Evolutionary conservation across 2,329 filamentous ascomycete genomes (phyloP).

Genomic region (Graphilbum ipis-grandicollis): DNA sequence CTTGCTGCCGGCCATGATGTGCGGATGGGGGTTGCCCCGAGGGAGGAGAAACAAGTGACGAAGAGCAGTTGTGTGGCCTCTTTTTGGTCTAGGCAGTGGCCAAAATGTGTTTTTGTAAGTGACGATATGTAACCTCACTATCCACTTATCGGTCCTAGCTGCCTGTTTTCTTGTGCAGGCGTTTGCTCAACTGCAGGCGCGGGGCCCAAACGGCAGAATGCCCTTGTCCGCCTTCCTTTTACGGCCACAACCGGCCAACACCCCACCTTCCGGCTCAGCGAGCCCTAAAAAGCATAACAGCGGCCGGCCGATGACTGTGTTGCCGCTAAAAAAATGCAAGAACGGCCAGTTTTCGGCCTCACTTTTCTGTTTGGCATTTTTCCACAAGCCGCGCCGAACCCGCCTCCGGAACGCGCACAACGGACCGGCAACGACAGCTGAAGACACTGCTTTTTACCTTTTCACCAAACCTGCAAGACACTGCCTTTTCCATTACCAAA

Average conservation of each 20-base stretch:
- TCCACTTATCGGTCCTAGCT: no score
- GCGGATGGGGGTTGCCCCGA: not conserved
- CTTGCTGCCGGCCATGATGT: conserved; percentile 51
- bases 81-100: no score
- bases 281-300: not conserved
- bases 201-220: conserved; percentile 10
- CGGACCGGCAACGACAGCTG: no score
- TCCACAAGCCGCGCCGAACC: no score
- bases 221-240: conserved; percentile 10
- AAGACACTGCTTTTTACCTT: no score
- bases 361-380: no score
- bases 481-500: no score
- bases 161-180: not conserved
- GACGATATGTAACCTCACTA: no score
- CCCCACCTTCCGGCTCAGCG: conserved; percentile 7
- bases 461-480: no score
- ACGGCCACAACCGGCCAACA: conserved; percentile 1
- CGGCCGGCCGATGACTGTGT: not conserved
- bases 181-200: conserved; percentile 6
- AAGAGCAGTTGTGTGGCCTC: not conserved
- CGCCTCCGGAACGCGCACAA: no score
- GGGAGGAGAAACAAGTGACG: not conserved
- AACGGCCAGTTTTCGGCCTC: not conserved
- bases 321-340: not conserved
- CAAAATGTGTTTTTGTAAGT: not conserved